Evolutionary conservation across 345 rosid genomes (phyloP).

Genomic region (Physaria fendleri): DNA sequence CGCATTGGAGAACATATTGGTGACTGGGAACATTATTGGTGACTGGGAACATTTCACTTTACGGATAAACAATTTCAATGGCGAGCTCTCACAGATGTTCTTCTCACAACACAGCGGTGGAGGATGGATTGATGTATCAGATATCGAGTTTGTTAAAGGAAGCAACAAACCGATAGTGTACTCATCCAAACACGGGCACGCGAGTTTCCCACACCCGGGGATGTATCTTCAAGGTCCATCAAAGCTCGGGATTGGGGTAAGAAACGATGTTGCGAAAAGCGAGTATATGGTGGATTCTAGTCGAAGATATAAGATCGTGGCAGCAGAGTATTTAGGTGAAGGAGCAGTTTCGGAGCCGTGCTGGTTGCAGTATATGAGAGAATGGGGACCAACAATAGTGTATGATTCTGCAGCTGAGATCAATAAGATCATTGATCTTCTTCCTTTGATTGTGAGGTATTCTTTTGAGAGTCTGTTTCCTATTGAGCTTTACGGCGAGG

Average conservation of each 20-base stretch:
- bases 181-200: slow-evolving; percentile 80
- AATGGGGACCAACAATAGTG: slow-evolving; percentile 87
- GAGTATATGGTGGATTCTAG: slow-evolving; percentile 59
- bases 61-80: slow-evolving; percentile 65
- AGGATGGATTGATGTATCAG: slow-evolving; percentile 60
- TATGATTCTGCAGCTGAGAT: slow-evolving; percentile 74
- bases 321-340: slow-evolving; percentile 69
- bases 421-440: slow-evolving; percentile 56
- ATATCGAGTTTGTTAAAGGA: slow-evolving; percentile 54
- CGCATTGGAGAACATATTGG: slow-evolving; percentile 74
- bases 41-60: slow-evolving; percentile 94
- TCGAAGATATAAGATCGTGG: slow-evolving; percentile 45
- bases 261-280: slow-evolving; percentile 64
- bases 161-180: slow-evolving; percentile 59
- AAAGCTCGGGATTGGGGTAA: slow-evolving; percentile 70
- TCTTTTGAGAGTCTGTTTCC: slow-evolving; percentile 80
- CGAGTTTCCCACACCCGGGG: slow-evolving; percentile 83
- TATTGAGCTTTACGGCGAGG: slow-evolving; percentile 83
- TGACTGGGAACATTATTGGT: slow-evolving; percentile 90
- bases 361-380: slow-evolving; percentile 89
- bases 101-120: slow-evolving; percentile 93
- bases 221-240: slow-evolving; percentile 72
- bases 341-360: slow-evolving; percentile 56
- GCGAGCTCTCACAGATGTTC: slow-evolving; percentile 60
- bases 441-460: slow-evolving; percentile 62